Base-by-base conservation (phyloP, 345 rosid species). In the Eucalyptus regnans region DNA sequence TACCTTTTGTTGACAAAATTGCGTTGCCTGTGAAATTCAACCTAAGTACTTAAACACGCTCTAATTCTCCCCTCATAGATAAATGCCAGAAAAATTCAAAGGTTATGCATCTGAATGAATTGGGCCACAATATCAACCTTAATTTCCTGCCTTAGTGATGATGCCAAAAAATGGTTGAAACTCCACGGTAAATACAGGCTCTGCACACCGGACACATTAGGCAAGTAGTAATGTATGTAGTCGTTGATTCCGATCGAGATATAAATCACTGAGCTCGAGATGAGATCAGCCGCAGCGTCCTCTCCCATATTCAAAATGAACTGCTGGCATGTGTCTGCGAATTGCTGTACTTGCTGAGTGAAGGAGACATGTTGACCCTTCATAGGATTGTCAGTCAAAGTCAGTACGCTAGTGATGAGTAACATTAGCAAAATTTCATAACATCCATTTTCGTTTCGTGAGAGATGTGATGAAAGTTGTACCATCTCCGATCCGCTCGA, bases 341-440 rank as follows among this genome's bases (percentile, higher is more conserved):
- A 95, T 93, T 97, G 98, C 92, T 96, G 98, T 89, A 96, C 91
- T 92, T 97, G 98, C 92, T 96, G 96, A 3, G 98, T 91, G 60
- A 96, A 95, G 17, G 99, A 95, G 91, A 96, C 94, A n/a, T 93
- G 89, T 88, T 96, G 99, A 68, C 99, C 99, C 99, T 97, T 92
- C 71, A 92, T 51, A 91, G 41, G 64, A 3, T 66, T 58, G 80
- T 85, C 23, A 50, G 62, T 60, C 51, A 15, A 49, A 13, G 27
- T 86, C 87, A 50, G 46, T 33, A 18, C 3, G 44, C 81, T 76
- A 10, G 84, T 20, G 84, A 76, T 37, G 48, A 37, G 46, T 18
- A 7, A 12, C 5, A 71, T 37, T 18, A 18, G 48, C 83, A 76
- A 37, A 37, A 20, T 37, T 3, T 18, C 46, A 37, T 20, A 10